Evolutionary conservation across 495 filamentous ascomycete species (phyloP), one percentile per base, ranked within the genome.

Genomic region (Penicillium egyptiacum): DNA sequence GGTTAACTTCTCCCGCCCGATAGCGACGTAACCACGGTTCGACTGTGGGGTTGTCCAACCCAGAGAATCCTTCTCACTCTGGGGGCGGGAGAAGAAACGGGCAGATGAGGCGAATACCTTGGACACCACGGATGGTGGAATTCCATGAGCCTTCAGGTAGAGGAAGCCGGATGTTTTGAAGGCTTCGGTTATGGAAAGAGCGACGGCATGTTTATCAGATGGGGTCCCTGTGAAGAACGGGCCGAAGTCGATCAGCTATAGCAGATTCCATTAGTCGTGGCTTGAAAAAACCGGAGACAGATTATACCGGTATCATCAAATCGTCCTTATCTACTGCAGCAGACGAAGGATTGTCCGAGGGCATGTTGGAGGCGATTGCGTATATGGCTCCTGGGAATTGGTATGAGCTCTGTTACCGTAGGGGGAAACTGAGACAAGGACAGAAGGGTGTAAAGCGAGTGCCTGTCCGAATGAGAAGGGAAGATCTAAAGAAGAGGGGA

Each of bases 141-240:
- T 88, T 17, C 77, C 75, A 64, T 90, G 87, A 66, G 92, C 85
- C 50, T 84, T 88, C 42, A 98, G 83, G 71, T 97, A 98, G 65
- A 96, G 82, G 73, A 97, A 98, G 31, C 93, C 93, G 5, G 90
- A 89, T 9, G 80, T 86, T 55, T 88, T 87, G 75, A 98, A 96
- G 19, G 90, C 92, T 22, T 82, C 63, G 23, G 92, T 83, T 57
- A 97, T 84, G 37, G 86, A 79, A 26, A 83, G 67, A 2, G 91
- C 92, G 6, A 88, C 85, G 44, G 81, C 64, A 52, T 80, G 75
- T 58, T 87, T 89, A 43, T 88, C 77, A 31, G 82, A 68, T 0
- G 83, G 75, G 16, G 80, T 81, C 5, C 85, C 86, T 42, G 83
- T 69, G 28, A 90, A 81, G 71, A 96, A 95, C 55, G 80, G 81